These are phyloP conservation scores for Fusarium musae DNA, from an alignment of 2,329 filamentous ascomycete species.

Conservation along the genomic window DNA sequence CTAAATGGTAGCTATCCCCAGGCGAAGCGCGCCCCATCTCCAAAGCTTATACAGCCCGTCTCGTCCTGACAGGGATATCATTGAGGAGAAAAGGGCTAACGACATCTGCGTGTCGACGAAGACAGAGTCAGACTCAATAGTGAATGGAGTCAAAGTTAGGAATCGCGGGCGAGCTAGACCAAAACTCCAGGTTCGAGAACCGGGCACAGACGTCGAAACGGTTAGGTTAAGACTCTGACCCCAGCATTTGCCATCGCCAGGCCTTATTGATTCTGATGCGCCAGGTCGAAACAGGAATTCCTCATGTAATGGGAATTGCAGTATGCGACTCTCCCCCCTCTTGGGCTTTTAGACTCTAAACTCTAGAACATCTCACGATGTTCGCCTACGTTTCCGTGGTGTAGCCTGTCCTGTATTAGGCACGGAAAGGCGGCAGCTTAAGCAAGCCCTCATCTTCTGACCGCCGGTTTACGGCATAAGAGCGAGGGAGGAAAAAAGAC, in stretches of 20 bases:
- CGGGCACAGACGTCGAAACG: constrained; percentile 28
- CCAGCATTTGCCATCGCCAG: constrained; percentile 19
- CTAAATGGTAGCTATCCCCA: constrained; percentile 12
- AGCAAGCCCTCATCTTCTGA: constrained; percentile 22
- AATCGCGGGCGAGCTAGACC: constrained; percentile 12
- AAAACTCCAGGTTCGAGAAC: constrained; percentile 30
- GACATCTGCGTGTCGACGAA: constrained; percentile 11
- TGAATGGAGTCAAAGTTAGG: constrained; percentile 12
- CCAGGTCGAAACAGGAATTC: constrained; percentile 32
- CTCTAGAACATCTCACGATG: constrained; percentile 22
- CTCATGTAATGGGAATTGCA: constrained; percentile 38
- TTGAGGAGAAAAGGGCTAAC: constrained; percentile 6
- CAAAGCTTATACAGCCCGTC: constrained; percentile 25
- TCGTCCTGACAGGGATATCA: constrained; percentile 21
- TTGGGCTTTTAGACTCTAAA: not conserved
- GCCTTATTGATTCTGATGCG: constrained; percentile 15
- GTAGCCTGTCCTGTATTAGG: not conserved
- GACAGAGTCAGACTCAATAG: constrained; percentile 13
- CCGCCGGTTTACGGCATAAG: constrained; percentile 22
- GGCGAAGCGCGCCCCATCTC: constrained; percentile 14
- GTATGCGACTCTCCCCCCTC: constrained; percentile 14
- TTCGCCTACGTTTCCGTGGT: constrained; percentile 7
- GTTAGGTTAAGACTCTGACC: constrained; percentile 21
- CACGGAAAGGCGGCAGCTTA: constrained; percentile 16
- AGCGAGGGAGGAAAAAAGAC: not conserved